phyloP scores from a whole-genome alignment of 495 filamentous ascomycete species.

The Aspergillus biplanus region DNA sequence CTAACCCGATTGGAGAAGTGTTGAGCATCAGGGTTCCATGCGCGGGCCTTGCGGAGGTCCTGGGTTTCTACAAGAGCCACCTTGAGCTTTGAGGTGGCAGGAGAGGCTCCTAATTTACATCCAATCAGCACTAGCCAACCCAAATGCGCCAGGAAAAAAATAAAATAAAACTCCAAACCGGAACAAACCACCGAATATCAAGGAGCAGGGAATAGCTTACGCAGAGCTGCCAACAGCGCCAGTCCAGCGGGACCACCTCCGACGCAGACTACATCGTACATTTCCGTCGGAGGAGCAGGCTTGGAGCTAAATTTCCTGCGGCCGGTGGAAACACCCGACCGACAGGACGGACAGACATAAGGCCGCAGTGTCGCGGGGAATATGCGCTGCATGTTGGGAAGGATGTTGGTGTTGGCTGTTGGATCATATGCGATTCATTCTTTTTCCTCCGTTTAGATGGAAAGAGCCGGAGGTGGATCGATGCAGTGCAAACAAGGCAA shows the following conservation, averaged over 20 bases:
- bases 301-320: constrained; percentile 38
- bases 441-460: constrained; percentile 7
- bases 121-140: not conserved
- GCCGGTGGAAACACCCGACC: constrained; percentile 31
- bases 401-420: constrained; percentile 6
- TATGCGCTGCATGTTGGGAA: constrained; percentile 43
- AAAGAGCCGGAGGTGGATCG: constrained; percentile 10
- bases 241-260: constrained; percentile 96
- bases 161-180: constrained; percentile 6
- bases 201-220: constrained; percentile 53
- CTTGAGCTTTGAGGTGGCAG: constrained; percentile 73
- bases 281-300: constrained; percentile 39
- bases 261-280: constrained; percentile 95
- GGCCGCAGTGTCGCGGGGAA: constrained; percentile 38
- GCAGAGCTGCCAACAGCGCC: constrained; percentile 81
- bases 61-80: constrained; percentile 91
- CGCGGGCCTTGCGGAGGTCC: constrained; percentile 67
- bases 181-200: not conserved
- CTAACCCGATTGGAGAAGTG: constrained; percentile 92
- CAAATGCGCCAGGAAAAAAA: not conserved
- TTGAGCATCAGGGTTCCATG: constrained; percentile 65
- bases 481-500: constrained; percentile 33
- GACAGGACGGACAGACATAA: constrained; percentile 49
- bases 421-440: constrained; percentile 4
- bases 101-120: constrained; percentile 58